Conservation (phyloP, 352 stramenopile species). For the Phytopythium oedochilum region DNA sequence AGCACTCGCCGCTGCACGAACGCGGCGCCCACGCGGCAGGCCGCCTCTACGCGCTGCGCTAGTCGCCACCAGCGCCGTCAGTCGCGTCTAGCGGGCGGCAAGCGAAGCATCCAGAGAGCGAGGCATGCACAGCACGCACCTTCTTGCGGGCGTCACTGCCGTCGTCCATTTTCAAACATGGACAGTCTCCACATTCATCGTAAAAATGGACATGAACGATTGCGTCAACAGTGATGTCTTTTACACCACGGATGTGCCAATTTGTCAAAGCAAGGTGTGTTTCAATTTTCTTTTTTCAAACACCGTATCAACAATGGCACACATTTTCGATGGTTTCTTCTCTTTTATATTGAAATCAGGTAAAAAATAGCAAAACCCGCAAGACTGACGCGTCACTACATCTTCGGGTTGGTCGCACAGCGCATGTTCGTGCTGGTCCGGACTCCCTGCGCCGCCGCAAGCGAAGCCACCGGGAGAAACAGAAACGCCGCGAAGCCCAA, state of each 20-base stretch:
- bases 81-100: background rate
- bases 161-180: slow-evolving; percentile 6
- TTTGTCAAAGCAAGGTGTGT: too few species aligned
- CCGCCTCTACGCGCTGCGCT: slow-evolving; percentile 27
- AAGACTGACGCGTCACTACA: background rate
- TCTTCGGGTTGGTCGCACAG: background rate
- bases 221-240: too few species aligned
- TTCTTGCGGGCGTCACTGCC: slow-evolving; percentile 22
- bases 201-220: too few species aligned
- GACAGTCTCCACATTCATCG: too few species aligned
- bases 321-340: too few species aligned
- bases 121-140: slow-evolving; percentile 14
- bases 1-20: slow-evolving; percentile 38
- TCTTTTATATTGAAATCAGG: too few species aligned
- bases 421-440: slow-evolving; percentile 1
- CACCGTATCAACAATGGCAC: too few species aligned
- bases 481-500: slow-evolving; percentile 3
- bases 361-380: background rate
- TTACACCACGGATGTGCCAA: too few species aligned
- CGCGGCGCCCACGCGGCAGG: slow-evolving; percentile 34
- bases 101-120: background rate
- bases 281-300: too few species aligned
- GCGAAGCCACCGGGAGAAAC: background rate
- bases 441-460: background rate
- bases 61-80: background rate